Base-by-base conservation (phyloP, 2,329 filamentous ascomycete genomes). In the Fusarium mangiferae region DNA sequence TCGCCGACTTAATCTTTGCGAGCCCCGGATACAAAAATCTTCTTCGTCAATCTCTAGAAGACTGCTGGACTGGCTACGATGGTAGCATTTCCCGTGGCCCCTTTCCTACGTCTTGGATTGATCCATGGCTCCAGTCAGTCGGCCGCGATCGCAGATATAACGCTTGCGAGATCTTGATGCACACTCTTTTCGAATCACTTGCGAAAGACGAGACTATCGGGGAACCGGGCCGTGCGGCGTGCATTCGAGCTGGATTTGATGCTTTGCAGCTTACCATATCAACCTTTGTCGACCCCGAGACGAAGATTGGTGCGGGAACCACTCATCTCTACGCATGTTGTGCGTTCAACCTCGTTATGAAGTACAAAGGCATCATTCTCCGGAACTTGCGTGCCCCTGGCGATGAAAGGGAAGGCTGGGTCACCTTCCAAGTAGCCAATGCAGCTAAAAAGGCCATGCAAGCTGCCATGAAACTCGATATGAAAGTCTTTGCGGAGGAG, bases 1-100 rank as follows among this genome's bases (percentile, higher is more conserved):
- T 98, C 54, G 90, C 94, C n/a, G 95, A 98, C 79, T 89, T 95
- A 72, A 89, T 98, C 48, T 94, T 96, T 77, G 90, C 89, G 66
- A 95, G 93, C 70, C 91, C 91, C 13, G 87, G 89, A 7, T 90
- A 93, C 76, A 87, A 87, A 39, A 83, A 83, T n/a, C 80, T 93
- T 12, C 86, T 95, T 18, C 82, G 85, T 14, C 89, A 91, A 71
- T 91, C 91, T 20, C 84, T 91, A 48, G 85, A 88, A 28, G 77
- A 82, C 45, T 82, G 80, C 67, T 84, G 82, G 82, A 78, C 73
- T 52, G 79, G 77, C 4, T 78, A 78, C n/a, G 87, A 89, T 39
- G 80, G 85, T 18, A 83, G 72, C 11, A 41, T 83, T 18, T 85
- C 88, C 8, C 85, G 86, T 62, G 86, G 88, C 1, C 88, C 91